phyloP scores from a whole-genome alignment of 2,329 filamentous ascomycete genomes.

The Verticillium klebahnii region DNA sequence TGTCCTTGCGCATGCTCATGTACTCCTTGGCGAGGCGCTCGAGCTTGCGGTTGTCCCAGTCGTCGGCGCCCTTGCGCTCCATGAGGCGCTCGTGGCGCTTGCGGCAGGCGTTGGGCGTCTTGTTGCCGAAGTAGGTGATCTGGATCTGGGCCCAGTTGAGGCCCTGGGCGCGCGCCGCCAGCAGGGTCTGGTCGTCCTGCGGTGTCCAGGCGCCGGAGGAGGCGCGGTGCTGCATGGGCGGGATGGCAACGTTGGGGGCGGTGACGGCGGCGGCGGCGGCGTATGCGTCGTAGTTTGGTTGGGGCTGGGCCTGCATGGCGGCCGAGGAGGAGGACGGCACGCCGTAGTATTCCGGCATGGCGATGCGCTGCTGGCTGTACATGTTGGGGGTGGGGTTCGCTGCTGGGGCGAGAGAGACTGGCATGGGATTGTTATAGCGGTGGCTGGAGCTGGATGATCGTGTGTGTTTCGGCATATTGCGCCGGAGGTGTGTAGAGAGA shows the following conservation, averaged over 20 bases:
- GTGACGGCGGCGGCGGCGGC: conserved; percentile 26
- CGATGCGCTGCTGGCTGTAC: conserved; percentile 35
- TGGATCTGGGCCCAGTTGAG: conserved; percentile 84
- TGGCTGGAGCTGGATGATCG: conserved; percentile 33
- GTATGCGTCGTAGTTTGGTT: conserved; percentile 33
- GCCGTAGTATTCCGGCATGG: conserved; percentile 35
- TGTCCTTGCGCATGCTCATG: conserved; percentile 72
- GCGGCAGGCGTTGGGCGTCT: conserved; percentile 79
- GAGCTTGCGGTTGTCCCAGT: conserved; percentile 74
- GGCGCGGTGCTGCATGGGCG: conserved; percentile 43
- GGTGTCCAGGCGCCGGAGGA: conserved; percentile 67
- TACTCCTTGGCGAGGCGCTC: conserved; percentile 74
- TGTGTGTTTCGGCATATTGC: conserved; percentile 41
- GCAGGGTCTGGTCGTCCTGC: conserved; percentile 69
- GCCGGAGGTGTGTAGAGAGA: conserved; percentile 13
- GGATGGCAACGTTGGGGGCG: conserved; percentile 24
- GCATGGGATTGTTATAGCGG: conserved; percentile 29
- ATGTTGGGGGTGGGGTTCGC: conserved; percentile 30
- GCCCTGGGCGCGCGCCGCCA: conserved; percentile 66
- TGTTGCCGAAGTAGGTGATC: conserved; percentile 68
- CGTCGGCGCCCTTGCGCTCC: conserved; percentile 68
- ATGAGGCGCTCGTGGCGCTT: conserved; percentile 84
- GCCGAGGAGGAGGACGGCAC: conserved; percentile 27
- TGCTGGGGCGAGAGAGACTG: conserved; percentile 34
- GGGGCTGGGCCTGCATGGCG: conserved; percentile 27